phyloP scores from a whole-genome alignment of 495 filamentous ascomycete species.

The Daldinia vernicosa region DNA sequence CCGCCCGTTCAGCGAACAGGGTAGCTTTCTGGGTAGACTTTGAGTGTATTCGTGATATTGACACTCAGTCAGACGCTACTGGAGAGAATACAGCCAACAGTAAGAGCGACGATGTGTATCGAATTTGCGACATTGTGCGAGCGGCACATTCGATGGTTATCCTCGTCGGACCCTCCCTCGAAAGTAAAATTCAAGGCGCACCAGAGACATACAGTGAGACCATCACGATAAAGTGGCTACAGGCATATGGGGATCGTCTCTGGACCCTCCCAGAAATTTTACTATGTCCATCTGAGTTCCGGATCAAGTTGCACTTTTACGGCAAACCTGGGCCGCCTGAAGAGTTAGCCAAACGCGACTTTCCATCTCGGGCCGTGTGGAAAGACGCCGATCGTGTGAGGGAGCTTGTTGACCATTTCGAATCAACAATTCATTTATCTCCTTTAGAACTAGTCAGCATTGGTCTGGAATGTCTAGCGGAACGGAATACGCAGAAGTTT shows the following conservation, averaged over 20 bases:
- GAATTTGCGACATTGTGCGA: not conserved
- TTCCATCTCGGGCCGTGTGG: not conserved
- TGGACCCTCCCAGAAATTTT: not conserved
- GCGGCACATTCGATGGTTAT: not conserved
- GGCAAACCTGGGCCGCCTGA: not conserved
- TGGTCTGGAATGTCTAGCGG: not conserved
- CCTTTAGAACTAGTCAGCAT: not conserved
- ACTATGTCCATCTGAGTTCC: not conserved
- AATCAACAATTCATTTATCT: not conserved
- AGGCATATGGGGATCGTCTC: not conserved
- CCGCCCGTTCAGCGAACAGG: not conserved
- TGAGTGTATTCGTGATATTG: not conserved
- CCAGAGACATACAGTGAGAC: not conserved
- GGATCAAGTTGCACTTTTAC: slow-evolving; percentile 1
- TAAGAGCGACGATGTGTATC: not conserved
- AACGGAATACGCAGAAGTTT: not conserved
- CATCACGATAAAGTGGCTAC: not conserved
- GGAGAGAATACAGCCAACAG: not conserved
- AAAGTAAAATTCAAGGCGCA: not conserved
- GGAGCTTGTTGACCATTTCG: not conserved
- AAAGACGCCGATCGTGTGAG: not conserved
- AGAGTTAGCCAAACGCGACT: not conserved
- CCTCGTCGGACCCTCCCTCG: not conserved
- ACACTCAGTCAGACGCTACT: not conserved
- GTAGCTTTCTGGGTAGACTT: not conserved